Base-by-base conservation (phyloP, 176 grass and related monocot genomes). In the Phoenix roebelenii region DNA sequence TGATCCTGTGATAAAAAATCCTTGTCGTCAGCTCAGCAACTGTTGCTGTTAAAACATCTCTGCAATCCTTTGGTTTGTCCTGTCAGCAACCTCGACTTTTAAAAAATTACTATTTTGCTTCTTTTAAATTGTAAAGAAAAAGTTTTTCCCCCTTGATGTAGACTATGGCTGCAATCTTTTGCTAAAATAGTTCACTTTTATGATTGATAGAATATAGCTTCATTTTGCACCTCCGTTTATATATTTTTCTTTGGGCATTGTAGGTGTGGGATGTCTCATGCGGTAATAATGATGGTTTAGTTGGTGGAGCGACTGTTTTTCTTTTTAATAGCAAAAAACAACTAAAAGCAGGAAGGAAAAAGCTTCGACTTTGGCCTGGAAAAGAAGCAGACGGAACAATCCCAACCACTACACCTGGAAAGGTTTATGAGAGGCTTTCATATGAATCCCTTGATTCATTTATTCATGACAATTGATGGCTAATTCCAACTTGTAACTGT, bases 301-400 rank as follows among this genome's bases (percentile, higher is more conserved):
- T 98, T 26, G 87, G 93, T 51, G 84, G 81, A 23, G 76, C 93
- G 28, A 92, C 93, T 12, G 67, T 92, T 67, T 98, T 83, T 52
- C 80, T 98, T 54, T 98, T 92, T 64, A 98, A 92, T 67, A 88
- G 76, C n/a, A 98, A 98, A 75, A 83, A 74, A 3, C 93, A 92
- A 61, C 81, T 98, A 53, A 92, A 98, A 84, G 82, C 84, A 3
- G 93, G 93, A 23, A 79, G 67, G 64, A 87, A 85, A 63, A 98
- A 88, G 57, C 74, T 98, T 73, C 76, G 81, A 49, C 63, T 98
- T 10, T 92, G 87, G 75, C 84, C 72, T 55, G 59, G 83, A 55
- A 92, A 76, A 79, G 67, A 80, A 72, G 93, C 93, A 22, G 93
- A 98, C 60, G 93, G 93, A 78, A 77, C 71, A 76, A 79, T 98